phyloP scores from a whole-genome alignment of 371 early-diverging fungal genomes.

The Mortierella sp. region DNA sequence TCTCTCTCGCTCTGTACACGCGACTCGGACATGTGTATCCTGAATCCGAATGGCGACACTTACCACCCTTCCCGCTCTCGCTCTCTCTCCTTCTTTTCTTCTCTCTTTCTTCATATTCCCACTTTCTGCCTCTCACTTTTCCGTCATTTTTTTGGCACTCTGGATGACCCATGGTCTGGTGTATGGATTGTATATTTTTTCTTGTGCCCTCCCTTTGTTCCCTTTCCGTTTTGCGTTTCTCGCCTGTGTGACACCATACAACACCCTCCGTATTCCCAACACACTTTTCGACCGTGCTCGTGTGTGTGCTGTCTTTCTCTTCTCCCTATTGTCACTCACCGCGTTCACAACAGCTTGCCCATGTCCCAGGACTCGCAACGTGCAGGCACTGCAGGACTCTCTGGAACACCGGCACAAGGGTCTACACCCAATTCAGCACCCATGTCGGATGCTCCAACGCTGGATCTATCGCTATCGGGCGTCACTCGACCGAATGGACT shows the following conservation, averaged over 20 bases:
- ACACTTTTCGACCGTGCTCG: too few relatives aligned
- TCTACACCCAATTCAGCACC: neutral
- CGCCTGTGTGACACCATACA: too few relatives aligned
- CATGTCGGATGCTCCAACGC: neutral
- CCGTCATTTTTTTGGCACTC: neutral
- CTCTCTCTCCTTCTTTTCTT: neutral
- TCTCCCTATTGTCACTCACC: neutral
- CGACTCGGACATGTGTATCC: neutral
- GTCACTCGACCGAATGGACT: too few relatives aligned
- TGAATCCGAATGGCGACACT: constrained; percentile 4
- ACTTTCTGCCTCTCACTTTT: constrained; percentile 2
- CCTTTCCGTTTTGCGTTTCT: too few relatives aligned
- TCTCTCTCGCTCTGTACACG: too few relatives aligned
- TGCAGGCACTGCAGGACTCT: constrained; percentile 8
- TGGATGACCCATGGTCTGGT: too few relatives aligned
- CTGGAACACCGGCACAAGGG: neutral
- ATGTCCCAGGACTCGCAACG: constrained; percentile 4
- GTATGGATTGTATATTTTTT: neutral
- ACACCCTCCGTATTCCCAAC: too few relatives aligned
- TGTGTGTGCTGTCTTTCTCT: neutral
- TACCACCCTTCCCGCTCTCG: neutral
- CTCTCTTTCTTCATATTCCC: too few relatives aligned
- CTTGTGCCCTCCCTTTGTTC: neutral
- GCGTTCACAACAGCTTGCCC: constrained; percentile 6
- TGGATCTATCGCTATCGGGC: neutral